Conservation (phyloP, 495 filamentous ascomycete species). For the Alectoria sarmentosa region DNA sequence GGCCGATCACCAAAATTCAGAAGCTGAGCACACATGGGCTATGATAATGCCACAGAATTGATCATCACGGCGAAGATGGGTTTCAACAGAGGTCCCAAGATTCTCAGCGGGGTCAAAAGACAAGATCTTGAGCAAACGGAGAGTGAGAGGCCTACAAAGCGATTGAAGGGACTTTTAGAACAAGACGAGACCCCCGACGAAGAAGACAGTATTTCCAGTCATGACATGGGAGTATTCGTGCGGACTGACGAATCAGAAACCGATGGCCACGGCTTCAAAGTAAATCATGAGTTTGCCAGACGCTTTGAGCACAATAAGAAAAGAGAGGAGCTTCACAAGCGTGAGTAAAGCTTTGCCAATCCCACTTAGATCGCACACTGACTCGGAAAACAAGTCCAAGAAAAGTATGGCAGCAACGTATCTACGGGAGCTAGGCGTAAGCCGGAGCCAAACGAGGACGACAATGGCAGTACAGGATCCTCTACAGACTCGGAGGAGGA, state of each 20-base stretch:
- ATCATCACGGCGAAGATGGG: background rate
- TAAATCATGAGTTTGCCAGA: slow-evolving; percentile 86
- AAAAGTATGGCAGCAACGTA: slow-evolving; percentile 65
- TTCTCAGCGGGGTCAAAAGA: background rate
- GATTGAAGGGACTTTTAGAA: slow-evolving; percentile 40
- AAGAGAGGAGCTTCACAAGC: slow-evolving; percentile 74
- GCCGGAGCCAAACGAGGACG: slow-evolving; percentile 31
- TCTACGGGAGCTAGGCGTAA: slow-evolving; percentile 30
- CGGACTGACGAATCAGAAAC: slow-evolving; percentile 16
- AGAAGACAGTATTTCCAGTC: slow-evolving; percentile 48
- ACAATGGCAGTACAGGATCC: slow-evolving; percentile 42
- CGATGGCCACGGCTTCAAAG: slow-evolving; percentile 49
- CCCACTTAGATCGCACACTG: slow-evolving; percentile 10
- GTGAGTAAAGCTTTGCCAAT: slow-evolving; percentile 44
- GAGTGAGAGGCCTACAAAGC: slow-evolving; percentile 40
- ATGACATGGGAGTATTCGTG: slow-evolving; percentile 37
- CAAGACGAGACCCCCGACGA: slow-evolving; percentile 47
- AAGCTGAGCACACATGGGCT: background rate
- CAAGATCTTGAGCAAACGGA: background rate
- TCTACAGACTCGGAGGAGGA: slow-evolving; percentile 69
- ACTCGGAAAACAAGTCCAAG: slow-evolving; percentile 61
- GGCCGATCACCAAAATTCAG: background rate
- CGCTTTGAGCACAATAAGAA: slow-evolving; percentile 96
- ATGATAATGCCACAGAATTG: background rate
- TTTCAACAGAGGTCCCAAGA: background rate